Evolutionary conservation across 345 rosid genomes (phyloP).

Genomic region (Syzygium aromaticum): DNA sequence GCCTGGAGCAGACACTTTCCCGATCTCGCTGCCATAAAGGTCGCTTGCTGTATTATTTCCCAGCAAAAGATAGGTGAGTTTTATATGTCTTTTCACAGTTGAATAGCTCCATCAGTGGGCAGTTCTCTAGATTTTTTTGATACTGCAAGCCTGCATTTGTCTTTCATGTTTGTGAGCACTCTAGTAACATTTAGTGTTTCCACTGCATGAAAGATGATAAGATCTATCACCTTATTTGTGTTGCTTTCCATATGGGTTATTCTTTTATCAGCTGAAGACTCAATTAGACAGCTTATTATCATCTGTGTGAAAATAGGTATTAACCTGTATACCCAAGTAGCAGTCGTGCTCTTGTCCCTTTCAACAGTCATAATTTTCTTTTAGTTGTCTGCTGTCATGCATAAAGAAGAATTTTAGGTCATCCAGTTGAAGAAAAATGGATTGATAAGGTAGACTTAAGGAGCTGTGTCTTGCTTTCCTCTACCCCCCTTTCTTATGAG

Average conservation of each 20-base stretch:
- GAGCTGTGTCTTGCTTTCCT: background rate
- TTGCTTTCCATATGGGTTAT: background rate
- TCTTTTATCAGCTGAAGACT: background rate
- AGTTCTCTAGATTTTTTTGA: background rate
- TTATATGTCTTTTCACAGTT: background rate
- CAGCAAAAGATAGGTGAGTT: slow-evolving; percentile 47
- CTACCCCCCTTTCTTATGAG: background rate
- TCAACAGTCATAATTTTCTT: background rate
- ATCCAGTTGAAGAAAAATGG: no score
- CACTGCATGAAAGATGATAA: background rate
- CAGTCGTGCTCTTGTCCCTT: background rate
- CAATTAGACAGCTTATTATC: background rate
- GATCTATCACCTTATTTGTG: background rate
- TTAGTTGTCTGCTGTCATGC: background rate
- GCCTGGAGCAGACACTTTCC: slow-evolving; percentile 60
- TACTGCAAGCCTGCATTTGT: background rate
- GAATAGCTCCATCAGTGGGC: background rate
- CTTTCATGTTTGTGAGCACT: background rate
- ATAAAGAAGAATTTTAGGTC: background rate
- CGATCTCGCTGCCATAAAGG: slow-evolving; percentile 89
- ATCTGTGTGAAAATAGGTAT: background rate
- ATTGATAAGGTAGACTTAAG: background rate
- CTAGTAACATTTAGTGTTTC: background rate
- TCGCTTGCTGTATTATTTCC: slow-evolving; percentile 84
- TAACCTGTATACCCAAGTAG: background rate